Conservation (phyloP, 768 basidiomycete species). For the Leccinum uliginosum region DNA sequence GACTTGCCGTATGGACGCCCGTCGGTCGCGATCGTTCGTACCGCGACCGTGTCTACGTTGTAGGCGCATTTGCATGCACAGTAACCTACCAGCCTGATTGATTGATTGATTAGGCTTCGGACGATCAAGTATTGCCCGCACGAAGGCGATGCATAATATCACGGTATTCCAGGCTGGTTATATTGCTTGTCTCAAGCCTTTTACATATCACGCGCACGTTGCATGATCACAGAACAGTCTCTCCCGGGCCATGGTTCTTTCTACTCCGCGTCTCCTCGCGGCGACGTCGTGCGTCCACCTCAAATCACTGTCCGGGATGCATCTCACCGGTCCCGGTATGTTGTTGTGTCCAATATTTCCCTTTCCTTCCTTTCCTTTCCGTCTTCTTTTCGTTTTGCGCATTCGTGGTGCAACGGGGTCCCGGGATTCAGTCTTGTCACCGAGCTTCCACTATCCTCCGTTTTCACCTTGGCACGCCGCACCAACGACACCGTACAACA, state of each 20-base stretch:
- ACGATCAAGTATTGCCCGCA: constrained; percentile 2
- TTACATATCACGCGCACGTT: background rate
- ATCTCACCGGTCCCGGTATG: background rate
- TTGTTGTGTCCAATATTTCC: background rate
- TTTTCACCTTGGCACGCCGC: background rate
- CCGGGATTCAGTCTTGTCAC: background rate
- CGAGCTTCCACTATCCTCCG: background rate
- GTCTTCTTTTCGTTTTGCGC: background rate
- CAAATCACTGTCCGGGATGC: background rate
- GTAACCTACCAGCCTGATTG: background rate
- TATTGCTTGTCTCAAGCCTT: background rate
- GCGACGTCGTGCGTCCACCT: background rate
- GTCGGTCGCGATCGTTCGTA: background rate
- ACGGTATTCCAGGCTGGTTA: background rate
- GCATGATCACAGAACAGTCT: background rate
- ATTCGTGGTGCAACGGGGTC: background rate
- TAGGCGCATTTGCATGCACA: background rate
- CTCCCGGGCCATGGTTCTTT: background rate
- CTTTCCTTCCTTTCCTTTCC: background rate
- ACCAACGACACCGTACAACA: background rate
- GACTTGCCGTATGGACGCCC: background rate
- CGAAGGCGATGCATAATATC: background rate
- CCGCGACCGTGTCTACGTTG: background rate
- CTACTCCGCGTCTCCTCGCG: background rate
- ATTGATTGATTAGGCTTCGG: background rate